These are phyloP conservation scores for Triglochin maritima DNA, from an alignment of 106 monocot species.

Conservation along the genomic window DNA sequence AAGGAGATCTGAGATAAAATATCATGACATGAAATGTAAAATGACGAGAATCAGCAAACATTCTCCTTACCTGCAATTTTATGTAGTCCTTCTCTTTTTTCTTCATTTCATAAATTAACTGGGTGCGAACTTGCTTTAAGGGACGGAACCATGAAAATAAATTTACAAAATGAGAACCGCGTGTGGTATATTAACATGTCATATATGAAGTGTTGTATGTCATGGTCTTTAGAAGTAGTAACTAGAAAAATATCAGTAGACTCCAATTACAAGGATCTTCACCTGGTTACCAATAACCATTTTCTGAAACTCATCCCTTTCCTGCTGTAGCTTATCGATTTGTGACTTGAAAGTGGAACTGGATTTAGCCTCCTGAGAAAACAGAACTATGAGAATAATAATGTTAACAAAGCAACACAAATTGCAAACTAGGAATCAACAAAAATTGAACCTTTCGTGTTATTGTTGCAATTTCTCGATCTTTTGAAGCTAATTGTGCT, in stretches of 20 bases:
- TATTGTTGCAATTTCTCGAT: slow-evolving; percentile 85
- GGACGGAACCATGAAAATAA: background rate
- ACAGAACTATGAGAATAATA: background rate
- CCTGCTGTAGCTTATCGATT: slow-evolving; percentile 92
- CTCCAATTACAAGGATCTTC: slow-evolving; percentile 1
- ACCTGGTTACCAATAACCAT: slow-evolving; percentile 99
- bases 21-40: background rate
- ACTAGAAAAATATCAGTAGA: background rate
- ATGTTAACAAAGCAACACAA: background rate
- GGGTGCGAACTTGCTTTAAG: slow-evolving; percentile 90
- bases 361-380: slow-evolving; percentile 74
- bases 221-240: background rate
- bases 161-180: background rate
- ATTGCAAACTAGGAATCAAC: slow-evolving; percentile 4
- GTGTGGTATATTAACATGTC: no score
- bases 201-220: no score
- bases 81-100: slow-evolving; percentile 99
- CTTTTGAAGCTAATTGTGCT: slow-evolving; percentile 77
- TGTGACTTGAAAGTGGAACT: slow-evolving; percentile 75
- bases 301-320: slow-evolving; percentile 95
- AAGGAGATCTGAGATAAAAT: background rate
- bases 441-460: slow-evolving; percentile 52
- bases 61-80: slow-evolving; percentile 71
- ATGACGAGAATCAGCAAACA: background rate
- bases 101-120: slow-evolving; percentile 99